Evolutionary conservation across 495 filamentous ascomycete genomes (phyloP).

Genomic region (Podospora appendiculata): DNA sequence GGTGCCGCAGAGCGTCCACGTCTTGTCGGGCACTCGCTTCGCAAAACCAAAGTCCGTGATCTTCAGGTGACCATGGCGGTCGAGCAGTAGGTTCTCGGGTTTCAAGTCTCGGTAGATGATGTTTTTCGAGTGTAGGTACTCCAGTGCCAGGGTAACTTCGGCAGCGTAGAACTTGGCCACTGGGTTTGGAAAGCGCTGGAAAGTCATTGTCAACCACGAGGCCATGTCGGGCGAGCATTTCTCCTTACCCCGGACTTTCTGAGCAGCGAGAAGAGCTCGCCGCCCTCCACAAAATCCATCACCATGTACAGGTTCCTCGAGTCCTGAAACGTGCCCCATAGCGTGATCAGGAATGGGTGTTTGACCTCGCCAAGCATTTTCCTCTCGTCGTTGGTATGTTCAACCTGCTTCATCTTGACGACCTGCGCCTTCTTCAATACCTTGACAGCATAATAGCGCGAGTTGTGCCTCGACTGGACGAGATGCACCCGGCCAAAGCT

Average conservation of each 20-base stretch:
- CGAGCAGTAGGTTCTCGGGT: slow-evolving; percentile 89
- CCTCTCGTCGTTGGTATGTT: slow-evolving; percentile 97
- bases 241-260: slow-evolving; percentile 90
- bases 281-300: slow-evolving; percentile 99
- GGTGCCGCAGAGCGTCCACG: slow-evolving; percentile 96
- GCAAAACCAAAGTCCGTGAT: slow-evolving; percentile 99
- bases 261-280: slow-evolving; percentile 90
- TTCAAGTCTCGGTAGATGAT: slow-evolving; percentile 98
- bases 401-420: slow-evolving; percentile 99
- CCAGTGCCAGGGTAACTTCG: slow-evolving; percentile 89
- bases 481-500: slow-evolving; percentile 95
- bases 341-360: slow-evolving; percentile 92
- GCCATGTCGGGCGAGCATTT: background rate
- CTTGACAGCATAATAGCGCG: slow-evolving; percentile 95
- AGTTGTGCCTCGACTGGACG: slow-evolving; percentile 94
- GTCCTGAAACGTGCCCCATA: slow-evolving; percentile 98
- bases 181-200: slow-evolving; percentile 95
- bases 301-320: slow-evolving; percentile 97
- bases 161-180: slow-evolving; percentile 99
- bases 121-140: slow-evolving; percentile 89
- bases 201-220: slow-evolving; percentile 4
- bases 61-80: slow-evolving; percentile 94
- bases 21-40: slow-evolving; percentile 97
- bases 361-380: slow-evolving; percentile 91
- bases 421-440: slow-evolving; percentile 97